A percentile compares a stretch with the other conserved stretches of the same genome.
Conservation (phyloP, 352 stramenopile genomes). For the Elongisporangium prolatum region DNA sequence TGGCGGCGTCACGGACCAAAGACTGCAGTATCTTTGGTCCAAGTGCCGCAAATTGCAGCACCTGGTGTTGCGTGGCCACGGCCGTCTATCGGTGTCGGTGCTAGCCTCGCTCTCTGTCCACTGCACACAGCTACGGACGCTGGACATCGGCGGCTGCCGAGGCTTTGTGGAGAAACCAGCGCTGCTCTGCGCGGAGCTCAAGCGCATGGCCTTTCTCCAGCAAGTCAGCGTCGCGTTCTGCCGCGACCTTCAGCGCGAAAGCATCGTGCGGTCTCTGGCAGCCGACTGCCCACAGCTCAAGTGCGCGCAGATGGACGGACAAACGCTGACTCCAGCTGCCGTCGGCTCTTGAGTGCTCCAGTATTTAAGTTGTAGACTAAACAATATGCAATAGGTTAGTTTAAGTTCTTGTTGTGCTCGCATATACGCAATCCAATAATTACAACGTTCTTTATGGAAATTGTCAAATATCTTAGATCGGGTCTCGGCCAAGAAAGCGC, state of each 20-base stretch:
- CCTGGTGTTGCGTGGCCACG: slow-evolving; percentile 47
- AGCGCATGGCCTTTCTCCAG: slow-evolving; percentile 36
- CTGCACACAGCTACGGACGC: slow-evolving; percentile 34
- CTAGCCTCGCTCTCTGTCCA: slow-evolving; percentile 29
- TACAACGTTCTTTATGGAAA: too few relatives aligned
- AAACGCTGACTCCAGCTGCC: slow-evolving; percentile 11
- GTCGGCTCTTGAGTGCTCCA: slow-evolving; percentile 11
- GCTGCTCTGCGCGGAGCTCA: slow-evolving; percentile 31
- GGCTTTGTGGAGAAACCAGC: slow-evolving; percentile 54
- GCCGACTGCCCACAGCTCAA: slow-evolving; percentile 56
- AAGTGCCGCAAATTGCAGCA: slow-evolving; percentile 38
- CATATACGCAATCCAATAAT: too few relatives aligned
- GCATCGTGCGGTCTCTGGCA: slow-evolving; percentile 43
- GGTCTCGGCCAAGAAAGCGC: too few relatives aligned
- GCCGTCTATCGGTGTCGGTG: slow-evolving; percentile 33
- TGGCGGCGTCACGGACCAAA: slow-evolving; percentile 35
- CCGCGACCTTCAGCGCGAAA: slow-evolving; percentile 29
- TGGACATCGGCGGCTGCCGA: slow-evolving; percentile 56
- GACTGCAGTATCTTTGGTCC: slow-evolving; percentile 32
- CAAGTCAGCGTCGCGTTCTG: slow-evolving; percentile 60
- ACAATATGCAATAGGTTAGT: neutral
- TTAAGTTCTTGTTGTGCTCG: neutral
- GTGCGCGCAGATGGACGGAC: slow-evolving; percentile 44
- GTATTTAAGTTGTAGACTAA: neutral
- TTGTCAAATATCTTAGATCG: too few relatives aligned